These are phyloP conservation scores for Mediolabrus comicus DNA, from an alignment of 108 stramenopile species.

Conservation along the genomic window DNA sequence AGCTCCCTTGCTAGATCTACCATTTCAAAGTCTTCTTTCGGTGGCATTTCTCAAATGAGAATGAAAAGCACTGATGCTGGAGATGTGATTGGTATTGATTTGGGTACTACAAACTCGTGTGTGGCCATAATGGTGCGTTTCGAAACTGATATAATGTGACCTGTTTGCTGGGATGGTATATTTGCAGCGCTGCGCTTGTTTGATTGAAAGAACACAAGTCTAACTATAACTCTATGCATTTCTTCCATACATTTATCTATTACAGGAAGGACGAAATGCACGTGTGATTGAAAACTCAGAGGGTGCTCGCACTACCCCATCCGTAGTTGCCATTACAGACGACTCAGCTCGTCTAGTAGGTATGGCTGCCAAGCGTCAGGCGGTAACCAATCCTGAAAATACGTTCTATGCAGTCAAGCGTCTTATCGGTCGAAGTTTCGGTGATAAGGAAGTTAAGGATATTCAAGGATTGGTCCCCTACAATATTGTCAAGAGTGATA, in stretches of 20 bases:
- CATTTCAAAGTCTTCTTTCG: constrained; percentile 7
- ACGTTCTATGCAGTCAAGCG: constrained; percentile 99
- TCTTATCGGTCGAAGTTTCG: constrained; percentile 93
- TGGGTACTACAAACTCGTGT: constrained; percentile 99
- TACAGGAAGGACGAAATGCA: constrained; percentile 91
- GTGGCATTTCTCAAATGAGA: constrained; percentile 10
- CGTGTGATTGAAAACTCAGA: constrained; percentile 99
- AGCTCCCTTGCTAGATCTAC: constrained; percentile 3
- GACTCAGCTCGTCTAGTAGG: constrained; percentile 94
- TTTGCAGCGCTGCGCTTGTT: background rate
- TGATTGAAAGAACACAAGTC: background rate
- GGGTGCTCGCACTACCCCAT: constrained; percentile 98
- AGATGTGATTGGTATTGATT: constrained; percentile 99
- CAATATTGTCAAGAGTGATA: constrained; percentile 93
- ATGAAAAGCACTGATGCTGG: constrained; percentile 78
- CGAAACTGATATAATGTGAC: background rate
- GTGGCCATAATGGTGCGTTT: constrained; percentile 97
- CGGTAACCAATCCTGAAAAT: constrained; percentile 99
- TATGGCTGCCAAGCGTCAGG: constrained; percentile 96
- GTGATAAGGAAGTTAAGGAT: constrained; percentile 90
- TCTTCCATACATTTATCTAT: background rate
- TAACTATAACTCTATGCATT: background rate
- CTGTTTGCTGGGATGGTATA: background rate
- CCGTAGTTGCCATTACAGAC: constrained; percentile 93
- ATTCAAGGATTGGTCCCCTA: constrained; percentile 95